phyloP scores from a whole-genome alignment of 352 stramenopile species.

The Thalassiosira hispida region DNA sequence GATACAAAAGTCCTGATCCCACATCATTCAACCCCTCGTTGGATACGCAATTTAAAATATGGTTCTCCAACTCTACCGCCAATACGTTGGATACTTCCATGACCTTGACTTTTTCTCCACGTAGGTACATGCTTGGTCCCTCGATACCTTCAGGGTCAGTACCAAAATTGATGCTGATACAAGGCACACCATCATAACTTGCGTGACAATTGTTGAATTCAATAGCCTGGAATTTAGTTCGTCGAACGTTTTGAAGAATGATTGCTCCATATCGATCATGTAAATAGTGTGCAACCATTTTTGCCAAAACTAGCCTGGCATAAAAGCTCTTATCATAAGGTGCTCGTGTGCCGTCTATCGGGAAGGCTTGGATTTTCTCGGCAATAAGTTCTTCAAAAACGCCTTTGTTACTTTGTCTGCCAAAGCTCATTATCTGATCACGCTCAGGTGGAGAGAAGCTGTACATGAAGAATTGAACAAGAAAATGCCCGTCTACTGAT shows the following conservation, averaged over 20 bases:
- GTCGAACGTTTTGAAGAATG: slow-evolving; percentile 22
- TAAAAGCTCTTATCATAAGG: slow-evolving; percentile 24
- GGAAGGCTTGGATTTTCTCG: slow-evolving; percentile 15
- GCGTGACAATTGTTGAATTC: slow-evolving; percentile 22
- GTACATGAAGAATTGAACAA: slow-evolving; percentile 27
- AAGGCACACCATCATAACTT: slow-evolving; percentile 16
- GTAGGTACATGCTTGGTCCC: slow-evolving; percentile 18
- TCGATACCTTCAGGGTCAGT: slow-evolving; percentile 42
- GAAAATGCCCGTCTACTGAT: slow-evolving; percentile 10
- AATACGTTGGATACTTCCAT: slow-evolving; percentile 27
- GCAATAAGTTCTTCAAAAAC: not conserved
- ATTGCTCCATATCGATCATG: slow-evolving; percentile 19
- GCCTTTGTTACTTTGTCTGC: not conserved
- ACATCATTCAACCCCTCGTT: slow-evolving; percentile 34
- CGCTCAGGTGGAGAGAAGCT: slow-evolving; percentile 31
- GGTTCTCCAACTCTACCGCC: slow-evolving; percentile 25
- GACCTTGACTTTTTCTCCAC: slow-evolving; percentile 26
- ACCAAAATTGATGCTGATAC: slow-evolving; percentile 25
- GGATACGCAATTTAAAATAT: slow-evolving; percentile 26
- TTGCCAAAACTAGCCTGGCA: slow-evolving; percentile 18
- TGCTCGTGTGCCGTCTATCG: not conserved
- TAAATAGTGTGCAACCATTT: slow-evolving; percentile 18
- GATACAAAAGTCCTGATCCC: slow-evolving; percentile 31
- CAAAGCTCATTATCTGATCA: slow-evolving; percentile 5
- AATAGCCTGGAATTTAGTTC: slow-evolving; percentile 42